A percentile compares a stretch with the other conserved stretches of the same genome.
phyloP scores from a whole-genome alignment of 2,329 filamentous ascomycete species.

The Elsinoe perseae region DNA sequence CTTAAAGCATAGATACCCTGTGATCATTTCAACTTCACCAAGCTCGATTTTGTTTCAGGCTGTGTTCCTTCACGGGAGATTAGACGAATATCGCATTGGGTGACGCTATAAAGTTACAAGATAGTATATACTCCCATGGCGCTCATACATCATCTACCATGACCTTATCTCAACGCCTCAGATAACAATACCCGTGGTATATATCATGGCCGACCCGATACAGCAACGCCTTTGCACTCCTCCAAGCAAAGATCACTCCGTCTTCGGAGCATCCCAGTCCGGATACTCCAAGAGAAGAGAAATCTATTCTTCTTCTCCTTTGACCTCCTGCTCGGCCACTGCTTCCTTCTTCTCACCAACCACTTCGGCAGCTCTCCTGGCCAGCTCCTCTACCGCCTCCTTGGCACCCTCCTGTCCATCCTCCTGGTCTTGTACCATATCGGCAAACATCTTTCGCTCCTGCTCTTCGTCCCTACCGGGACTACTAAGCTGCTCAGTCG shows the following conservation, averaged over 20 bases:
- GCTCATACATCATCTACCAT: background rate
- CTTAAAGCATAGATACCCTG: too few relatives aligned
- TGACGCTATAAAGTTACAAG: background rate
- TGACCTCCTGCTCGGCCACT: background rate
- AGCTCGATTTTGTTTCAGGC: background rate
- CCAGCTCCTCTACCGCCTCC: slow-evolving; percentile 10
- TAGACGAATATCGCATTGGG: background rate
- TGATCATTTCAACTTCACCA: too few relatives aligned
- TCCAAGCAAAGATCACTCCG: background rate
- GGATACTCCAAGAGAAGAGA: background rate
- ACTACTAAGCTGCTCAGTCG: slow-evolving; percentile 26
- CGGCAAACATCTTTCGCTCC: slow-evolving; percentile 30
- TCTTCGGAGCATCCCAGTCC: background rate
- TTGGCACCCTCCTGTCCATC: slow-evolving; percentile 9
- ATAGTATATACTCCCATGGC: background rate
- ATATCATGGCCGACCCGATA: too few relatives aligned
- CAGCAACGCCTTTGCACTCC: too few relatives aligned
- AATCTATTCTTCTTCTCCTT: background rate
- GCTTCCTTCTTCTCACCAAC: slow-evolving; percentile 3
- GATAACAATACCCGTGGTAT: background rate
- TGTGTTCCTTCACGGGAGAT: background rate
- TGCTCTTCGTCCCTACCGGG: slow-evolving; percentile 21
- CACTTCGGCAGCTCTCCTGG: background rate
- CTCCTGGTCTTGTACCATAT: slow-evolving; percentile 29
- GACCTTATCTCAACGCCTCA: background rate